Base-by-base conservation (phyloP, 2,329 filamentous ascomycete genomes). In the Penicillium sp. region DNA sequence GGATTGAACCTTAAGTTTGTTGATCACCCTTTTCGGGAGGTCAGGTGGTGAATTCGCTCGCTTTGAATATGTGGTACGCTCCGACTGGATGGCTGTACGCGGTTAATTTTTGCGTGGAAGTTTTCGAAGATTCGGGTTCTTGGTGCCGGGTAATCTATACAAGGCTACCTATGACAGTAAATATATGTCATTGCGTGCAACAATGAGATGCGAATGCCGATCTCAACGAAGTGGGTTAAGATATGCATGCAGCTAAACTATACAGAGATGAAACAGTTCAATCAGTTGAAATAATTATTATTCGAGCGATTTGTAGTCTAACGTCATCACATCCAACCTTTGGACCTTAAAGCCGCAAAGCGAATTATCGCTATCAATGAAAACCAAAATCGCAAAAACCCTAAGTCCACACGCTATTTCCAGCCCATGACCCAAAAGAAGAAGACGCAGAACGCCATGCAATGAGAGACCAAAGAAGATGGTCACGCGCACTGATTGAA, bases 261-360 rank as follows among this genome's bases (percentile, higher is more conserved):
- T 26, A 41, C 16, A 9, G 3, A 19, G 44, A 53, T 38, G 11
- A 26, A 43, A 43, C 14, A 16, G 2, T n/a, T 28, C 6, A 17
- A 36, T n/a, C 31, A 12, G 30, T 22, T 16, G 28, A 17, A 41
- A 17, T 9, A 17, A 22, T 33, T 44, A 55, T 40, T 50, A 62
- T 41, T 59, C 45, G 46, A 60, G 54, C 41, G 57, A 58, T 56
- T 45, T 55, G 44, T 50, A 65, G 53, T 65, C 61, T 65, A 65
- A 58, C 28, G 50, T 54, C 40, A 49, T 61, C 44, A 11, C 16
- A 47, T 12, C 10, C 17, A 22, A 17, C 30, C 30, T 31, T 31
- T 31, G 30, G 30, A 31, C 2, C 30, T 12, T 31, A 12, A 52
- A 25, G 28, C 17, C 19, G n/a, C n/a, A 19, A 11, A 42, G 8